A percentile compares a stretch with the other conserved stretches of the same genome.
Evolutionary conservation across 2,329 filamentous ascomycete genomes (phyloP).

Genomic region (Tolypocladium pustulatum): DNA sequence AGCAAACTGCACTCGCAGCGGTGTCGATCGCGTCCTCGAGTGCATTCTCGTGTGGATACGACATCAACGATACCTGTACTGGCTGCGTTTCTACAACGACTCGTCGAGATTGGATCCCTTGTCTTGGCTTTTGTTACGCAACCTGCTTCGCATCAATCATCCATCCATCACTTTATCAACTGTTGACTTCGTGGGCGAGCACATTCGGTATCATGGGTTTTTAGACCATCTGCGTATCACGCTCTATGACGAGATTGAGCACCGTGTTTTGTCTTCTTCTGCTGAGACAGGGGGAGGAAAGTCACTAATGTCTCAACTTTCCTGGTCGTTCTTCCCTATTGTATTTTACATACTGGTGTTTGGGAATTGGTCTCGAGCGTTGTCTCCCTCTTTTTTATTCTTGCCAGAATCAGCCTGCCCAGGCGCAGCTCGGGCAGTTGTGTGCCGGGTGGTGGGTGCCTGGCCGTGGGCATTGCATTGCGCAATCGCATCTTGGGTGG

Average conservation of each 20-base stretch:
- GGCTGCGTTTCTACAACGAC: background rate
- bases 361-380: background rate
- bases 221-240: background rate
- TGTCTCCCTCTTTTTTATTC: constrained; percentile 1
- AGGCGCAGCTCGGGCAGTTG: background rate
- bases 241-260: background rate
- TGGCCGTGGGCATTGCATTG: background rate
- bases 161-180: background rate
- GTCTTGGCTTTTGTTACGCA: background rate
- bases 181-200: background rate
- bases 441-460: background rate
- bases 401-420: background rate
- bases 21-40: background rate
- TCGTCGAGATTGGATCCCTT: background rate
- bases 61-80: background rate
- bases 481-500: background rate
- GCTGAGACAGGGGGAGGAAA: background rate
- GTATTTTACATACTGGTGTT: constrained; percentile 11
- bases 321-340: constrained; percentile 5
- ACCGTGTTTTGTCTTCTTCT: background rate
- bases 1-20: background rate
- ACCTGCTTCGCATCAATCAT: background rate
- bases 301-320: background rate
- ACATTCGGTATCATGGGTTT: background rate
- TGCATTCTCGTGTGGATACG: background rate